Evolutionary conservation across 805 yeast genomes (phyloP), one percentile per base, ranked within the genome.

Genomic region (Helenozyma rhizophorensis): DNA sequence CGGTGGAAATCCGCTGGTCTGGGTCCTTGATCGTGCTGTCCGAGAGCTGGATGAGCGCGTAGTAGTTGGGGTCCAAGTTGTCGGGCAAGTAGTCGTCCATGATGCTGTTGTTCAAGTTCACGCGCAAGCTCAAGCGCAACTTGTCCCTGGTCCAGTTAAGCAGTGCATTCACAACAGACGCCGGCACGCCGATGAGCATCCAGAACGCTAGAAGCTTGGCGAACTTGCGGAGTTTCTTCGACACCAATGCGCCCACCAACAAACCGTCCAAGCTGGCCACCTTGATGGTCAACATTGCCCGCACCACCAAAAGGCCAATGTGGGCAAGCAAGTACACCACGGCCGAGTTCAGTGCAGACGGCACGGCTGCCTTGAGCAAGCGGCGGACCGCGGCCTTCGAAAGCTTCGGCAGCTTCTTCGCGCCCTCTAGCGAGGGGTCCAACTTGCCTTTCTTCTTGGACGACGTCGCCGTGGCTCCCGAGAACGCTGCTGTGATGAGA

Each of bases 181-280:
- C 93, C 0, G 97, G 97, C 8, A 87, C 54, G 9, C 96, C 96
- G 10, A 89, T 66, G 11, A 76, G 47, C 80, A 89, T 75, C 97
- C 97, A 89, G 48, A 75, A 68, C 2, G 73, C 65, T 34, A 88
- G 57, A 18, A 82, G 70, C 39, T 72, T 70, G 36, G 80, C 62
- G 50, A 89, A 88, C 27, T 67, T 68, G 28, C 70, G 65, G 40
- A 87, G 82, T 31, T 72, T 70, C 41, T 82, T 85, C 25, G 81
- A 72, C 18, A 89, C 84, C 45, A 89, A 69, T 1, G 85, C 76
- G 0, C 95, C 85, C 4, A 89, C 96, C 33, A 89, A 64, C 50
- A 70, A 67, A 43, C 97, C 97, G 56, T 89, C 97, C 37, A 89
- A 66, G 9, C 81, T 75, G 5, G 97, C 96, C 11, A 88, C 89